Base-by-base conservation (phyloP, 75 land plant species). In the Ceratopteris richardii region DNA sequence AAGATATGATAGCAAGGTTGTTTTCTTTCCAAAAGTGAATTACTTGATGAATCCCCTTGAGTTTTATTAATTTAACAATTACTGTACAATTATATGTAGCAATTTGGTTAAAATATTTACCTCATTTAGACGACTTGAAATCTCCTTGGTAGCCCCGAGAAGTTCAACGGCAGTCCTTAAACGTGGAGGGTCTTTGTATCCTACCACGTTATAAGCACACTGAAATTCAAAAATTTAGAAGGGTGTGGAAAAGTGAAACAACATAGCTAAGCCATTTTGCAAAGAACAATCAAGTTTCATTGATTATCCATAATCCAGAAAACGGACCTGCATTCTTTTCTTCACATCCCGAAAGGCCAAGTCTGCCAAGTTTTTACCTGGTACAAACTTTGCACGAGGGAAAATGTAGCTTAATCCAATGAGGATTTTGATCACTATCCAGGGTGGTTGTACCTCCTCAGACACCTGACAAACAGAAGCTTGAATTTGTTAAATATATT, bases 321-420 rank as follows among this genome's bases (percentile, higher is more conserved):
- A n/a, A n/a, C n/a, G n/a, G n/a, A 93, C 98, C 89, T 70, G 63
- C 39, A 69, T 69, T 62, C 82, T 70, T 56, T 93, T 89, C 57
- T 76, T 77, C 25, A 54, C 0, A 0, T 91, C 96, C 63, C 67
- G 71, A 71, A 93, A 93, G 31, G 90, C 96, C 59, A 82, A 26
- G 43, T 82, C 87, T 42, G 96, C 96, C 33, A 89, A 70, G 79
- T 93, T 85, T 60, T 78, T 80, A 31, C 73, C 74, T 14, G 98
- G 96, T 24, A 85, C 83, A 29, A 93, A 67, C 68, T 93, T 93
- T n/a, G 22, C 30, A 66, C 67, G 78, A 9, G 98, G 98, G 55
- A 88, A 68, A 36, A 93, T 9, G 23, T 79, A 74, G 25, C 88
- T 76, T 13, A 89, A 20, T 9, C 67, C 62, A 41, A 77, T 78